Conservation (phyloP, 2,329 filamentous ascomycete genomes). For the Cladosporium sp. region DNA sequence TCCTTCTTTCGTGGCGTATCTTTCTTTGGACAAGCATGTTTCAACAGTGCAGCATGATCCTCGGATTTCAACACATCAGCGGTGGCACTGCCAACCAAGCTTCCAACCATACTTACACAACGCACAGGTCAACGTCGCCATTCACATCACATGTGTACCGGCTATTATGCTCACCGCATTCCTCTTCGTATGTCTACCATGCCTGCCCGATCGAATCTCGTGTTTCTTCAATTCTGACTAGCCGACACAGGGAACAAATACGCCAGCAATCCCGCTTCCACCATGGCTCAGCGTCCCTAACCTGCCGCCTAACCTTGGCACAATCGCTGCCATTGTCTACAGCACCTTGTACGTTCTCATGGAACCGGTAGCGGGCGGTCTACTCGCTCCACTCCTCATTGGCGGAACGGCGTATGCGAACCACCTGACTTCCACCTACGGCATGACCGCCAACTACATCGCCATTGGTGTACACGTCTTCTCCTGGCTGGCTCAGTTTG, state of each 20-base stretch:
- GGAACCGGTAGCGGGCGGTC: conserved; percentile 83
- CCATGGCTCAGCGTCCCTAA: conserved; percentile 50
- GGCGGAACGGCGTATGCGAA: conserved; percentile 70
- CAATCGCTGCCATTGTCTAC: conserved; percentile 58
- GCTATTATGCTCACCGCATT: conserved; percentile 67
- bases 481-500: conserved; percentile 83
- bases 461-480: conserved; percentile 66
- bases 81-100: conserved; percentile 1
- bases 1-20: neutral
- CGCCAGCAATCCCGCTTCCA: conserved; percentile 50
- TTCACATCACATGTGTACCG: conserved; percentile 77
- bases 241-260: conserved; percentile 58
- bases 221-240: no score
- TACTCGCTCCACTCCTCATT: conserved; percentile 71
- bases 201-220: no score
- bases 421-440: conserved; percentile 63
- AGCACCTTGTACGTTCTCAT: conserved; percentile 80
- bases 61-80: conserved; percentile 13
- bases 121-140: conserved; percentile 63
- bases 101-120: neutral
- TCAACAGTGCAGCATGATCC: conserved; percentile 1
- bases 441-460: conserved; percentile 56
- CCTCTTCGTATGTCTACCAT: conserved; percentile 64
- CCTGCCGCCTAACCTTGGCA: conserved; percentile 57
- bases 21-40: neutral